Evolutionary conservation across 2,329 filamentous ascomycete genomes (phyloP), one percentile per base, ranked within the genome.

Genomic region (Pseudogymnoascus verrucosus): DNA sequence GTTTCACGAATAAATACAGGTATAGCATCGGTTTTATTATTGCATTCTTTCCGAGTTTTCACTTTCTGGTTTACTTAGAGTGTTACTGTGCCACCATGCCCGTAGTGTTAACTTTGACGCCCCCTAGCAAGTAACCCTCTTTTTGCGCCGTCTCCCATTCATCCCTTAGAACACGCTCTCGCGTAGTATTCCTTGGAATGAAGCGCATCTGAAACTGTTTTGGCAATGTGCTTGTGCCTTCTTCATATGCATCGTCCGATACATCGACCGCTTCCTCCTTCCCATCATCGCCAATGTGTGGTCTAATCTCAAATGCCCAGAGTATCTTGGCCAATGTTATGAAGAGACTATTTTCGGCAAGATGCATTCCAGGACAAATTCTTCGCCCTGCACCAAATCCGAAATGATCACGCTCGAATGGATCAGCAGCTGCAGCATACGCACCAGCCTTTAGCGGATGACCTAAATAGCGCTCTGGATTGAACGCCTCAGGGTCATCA

Each of bases 351-450:
- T 71, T 67, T 60, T 73, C 69, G 1, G 71, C 75, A 36, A 77
- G 70, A 54, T 76, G 74, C 67, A 74, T 75, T 5, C 75, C 74
- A 8, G 73, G 74, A 61, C 75, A 77, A 12, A 75, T 62, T 5
- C 75, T 69, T 0, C 75, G 69, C 7, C 75, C 75, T n/a, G 69
- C 66, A 21, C 74, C 74, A 62, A 73, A 76, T 4, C 63, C 65
- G 57, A 69, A 75, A 51, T 74, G 71, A 31, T 74, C 72, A 11
- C 73, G 67, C 19, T 23, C 31, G 6, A 54, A 39, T 34, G 26
- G 51, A 54, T 54, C 61, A 14, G 61, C n/a, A 67, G 66, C 26
- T 44, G 34, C 34, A 34, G 61, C 61, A 8, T 47, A 42, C 16
- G 60, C 60, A 4, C 61, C 36, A 16, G 65, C 63, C 81, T 4